Base-by-base conservation (phyloP, 345 rosid species). In the Excoecaria agallocha region DNA sequence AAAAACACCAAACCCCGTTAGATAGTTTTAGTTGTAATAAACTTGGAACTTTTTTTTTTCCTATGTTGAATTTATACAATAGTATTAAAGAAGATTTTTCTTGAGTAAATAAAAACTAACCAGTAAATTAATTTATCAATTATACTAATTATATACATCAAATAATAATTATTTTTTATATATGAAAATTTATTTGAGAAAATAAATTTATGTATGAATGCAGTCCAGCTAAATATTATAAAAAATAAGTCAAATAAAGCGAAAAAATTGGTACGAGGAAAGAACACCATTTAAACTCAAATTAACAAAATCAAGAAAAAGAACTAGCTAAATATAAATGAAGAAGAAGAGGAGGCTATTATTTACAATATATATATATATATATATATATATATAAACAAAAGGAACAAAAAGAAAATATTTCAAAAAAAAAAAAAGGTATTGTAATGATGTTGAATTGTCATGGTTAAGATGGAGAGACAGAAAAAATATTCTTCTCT, bases 381-480 rank as follows among this genome's bases (percentile, higher is more conserved):
- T n/a, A n/a, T n/a, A n/a, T n/a, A n/a, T 43, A n/a, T 43, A 71
- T 78, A 17, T 13, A 60, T 43, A 16, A 50, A 61, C 20, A 16
- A 15, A 71, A 37, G 51, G 57, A 49, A 19, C 10, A 51, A 46
- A 0, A 12, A 51, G n/a, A 39, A 13, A 66, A 19, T 8, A 1
- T n/a, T n/a, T n/a, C n/a, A n/a, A n/a, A n/a, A n/a, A n/a, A n/a
- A 30, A 45, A 17, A 79, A 16, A 69, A 62, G 3, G 52, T 65
- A 65, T 65, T 69, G 49, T 65, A 81, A 75, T 77, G 70, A 70
- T 43, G 73, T 66, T 65, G 71, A 61, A 82, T 10, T 60, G 77
- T 77, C 84, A 75, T 66, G 71, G 82, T 80, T 78, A 73, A 69
- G 77, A 58, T 62, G 48, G 76, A 71, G 78, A 67, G 62, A 76